phyloP scores from a whole-genome alignment of 345 rosid genomes.

The Rhodomyrtus tomentosa region DNA sequence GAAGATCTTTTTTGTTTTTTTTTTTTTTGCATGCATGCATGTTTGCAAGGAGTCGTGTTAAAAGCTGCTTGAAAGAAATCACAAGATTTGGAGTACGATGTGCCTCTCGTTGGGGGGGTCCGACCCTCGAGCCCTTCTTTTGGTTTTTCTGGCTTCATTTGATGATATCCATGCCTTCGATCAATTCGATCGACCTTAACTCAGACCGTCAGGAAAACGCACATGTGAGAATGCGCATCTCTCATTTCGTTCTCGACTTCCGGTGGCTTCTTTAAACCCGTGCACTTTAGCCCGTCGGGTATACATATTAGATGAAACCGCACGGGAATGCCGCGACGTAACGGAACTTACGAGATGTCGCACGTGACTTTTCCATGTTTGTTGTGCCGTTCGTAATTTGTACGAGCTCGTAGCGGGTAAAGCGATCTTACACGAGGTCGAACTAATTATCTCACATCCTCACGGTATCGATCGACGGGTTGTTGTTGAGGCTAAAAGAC shows the following conservation, averaged over 20 bases:
- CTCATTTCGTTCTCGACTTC: too few species aligned
- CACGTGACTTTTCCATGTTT: too few species aligned
- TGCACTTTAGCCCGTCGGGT: too few species aligned
- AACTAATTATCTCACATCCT: accelerated
- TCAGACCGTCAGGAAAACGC: not conserved
- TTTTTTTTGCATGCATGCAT: not conserved
- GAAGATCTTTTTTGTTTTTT: not conserved
- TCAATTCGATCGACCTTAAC: not conserved
- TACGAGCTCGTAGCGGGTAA: not conserved
- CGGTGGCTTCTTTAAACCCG: not conserved
- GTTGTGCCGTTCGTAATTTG: too few species aligned
- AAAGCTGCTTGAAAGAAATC: not conserved
- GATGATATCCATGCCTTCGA: not conserved
- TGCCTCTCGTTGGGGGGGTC: not conserved
- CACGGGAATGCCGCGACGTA: accelerated
- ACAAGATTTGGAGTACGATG: not conserved
- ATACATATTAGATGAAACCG: not conserved
- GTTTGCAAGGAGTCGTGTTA: not conserved
- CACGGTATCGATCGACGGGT: not conserved
- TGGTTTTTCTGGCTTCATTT: not conserved
- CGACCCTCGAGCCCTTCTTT: not conserved
- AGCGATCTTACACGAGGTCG: not conserved
- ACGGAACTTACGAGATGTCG: not conserved
- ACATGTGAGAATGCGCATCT: too few species aligned
- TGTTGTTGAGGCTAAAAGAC: not conserved